Base-by-base conservation (phyloP, 1,284 basidiomycete genomes). In the Irpex rosettiformis region DNA sequence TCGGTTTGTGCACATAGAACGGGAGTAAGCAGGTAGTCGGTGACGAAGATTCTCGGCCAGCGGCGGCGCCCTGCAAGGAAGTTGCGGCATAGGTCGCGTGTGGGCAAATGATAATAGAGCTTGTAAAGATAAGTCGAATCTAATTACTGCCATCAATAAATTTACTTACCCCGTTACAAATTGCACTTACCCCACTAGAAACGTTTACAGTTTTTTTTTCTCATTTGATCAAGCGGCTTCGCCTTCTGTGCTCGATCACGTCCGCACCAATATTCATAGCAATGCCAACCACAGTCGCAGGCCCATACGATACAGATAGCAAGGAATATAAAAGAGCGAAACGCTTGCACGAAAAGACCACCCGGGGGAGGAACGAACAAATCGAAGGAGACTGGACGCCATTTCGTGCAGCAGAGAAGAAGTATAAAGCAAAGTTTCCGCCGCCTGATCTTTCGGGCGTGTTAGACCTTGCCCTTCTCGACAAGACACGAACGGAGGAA, bases 401-500 rank as follows among this genome's bases (percentile, higher is more conserved):
- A 0, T 93, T 93, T 68, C 78, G 91, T 66, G 79, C 79, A 0
- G 83, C 84, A 33, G 91, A 93, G 71, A 93, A 93, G 71, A 81
- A 77, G 54, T 93, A 81, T 77, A 93, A 91, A 71, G 77, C 86
- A 0, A 79, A 80, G 37, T 91, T 89, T 66, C 89, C 89, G 10
- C 88, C 87, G 2, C 89, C 86, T 2, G 84, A 90, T 73, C 78
- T 93, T 4, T 79, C 79, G 10, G 69, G 74, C 52, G 87, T 89
- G 4, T 76, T 93, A 3, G 89, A 93, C 71, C 73, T 90, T 30
- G 80, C 81, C 7, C 68, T 72, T 4, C 64, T 80, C n/a, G 77
- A 83, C 65, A 64, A 70, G 0, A 42, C 62, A 7, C 70, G 82
- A 56, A 60, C 63, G 3, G 64, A 70, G 8, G 18, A 29, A 33